phyloP scores from a whole-genome alignment of 371 early-diverging fungal genomes.

The Syncephalastrum monosporum region DNA sequence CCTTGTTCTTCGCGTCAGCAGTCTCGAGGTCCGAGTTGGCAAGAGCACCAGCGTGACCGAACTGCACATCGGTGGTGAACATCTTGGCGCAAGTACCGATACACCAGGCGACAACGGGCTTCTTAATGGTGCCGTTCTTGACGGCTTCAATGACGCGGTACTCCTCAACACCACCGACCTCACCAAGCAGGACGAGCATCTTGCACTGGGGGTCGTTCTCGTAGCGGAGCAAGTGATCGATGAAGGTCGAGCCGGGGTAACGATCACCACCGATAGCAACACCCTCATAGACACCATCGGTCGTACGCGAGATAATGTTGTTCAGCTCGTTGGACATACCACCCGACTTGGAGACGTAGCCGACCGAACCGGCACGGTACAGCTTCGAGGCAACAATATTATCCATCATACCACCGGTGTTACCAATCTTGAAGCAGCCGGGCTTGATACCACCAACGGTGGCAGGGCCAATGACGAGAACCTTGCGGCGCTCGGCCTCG shows the following conservation, averaged over 20 bases:
- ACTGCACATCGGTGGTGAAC: constrained; percentile 97
- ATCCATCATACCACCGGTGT: constrained; percentile 99
- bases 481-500: constrained; percentile 78
- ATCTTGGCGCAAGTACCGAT: constrained; percentile 98
- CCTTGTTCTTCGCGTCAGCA: constrained; percentile 94
- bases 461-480: constrained; percentile 96
- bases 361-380: constrained; percentile 95
- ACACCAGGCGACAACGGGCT: constrained; percentile 98
- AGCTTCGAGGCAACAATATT: constrained; percentile 96
- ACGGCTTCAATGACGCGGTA: constrained; percentile 94
- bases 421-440: constrained; percentile 99
- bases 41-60: constrained; percentile 96
- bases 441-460: constrained; percentile 99
- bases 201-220: constrained; percentile 92
- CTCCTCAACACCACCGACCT: constrained; percentile 98
- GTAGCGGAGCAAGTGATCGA: constrained; percentile 94
- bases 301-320: constrained; percentile 94
- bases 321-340: constrained; percentile 99
- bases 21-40: constrained; percentile 97
- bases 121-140: constrained; percentile 83
- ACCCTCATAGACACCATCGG: constrained; percentile 98
- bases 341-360: constrained; percentile 97
- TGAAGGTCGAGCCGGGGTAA: constrained; percentile 98
- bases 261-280: constrained; percentile 98
- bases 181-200: constrained; percentile 94